These are phyloP conservation scores for Aspergillus fructus DNA, from an alignment of 2,329 filamentous ascomycete genomes.

Conservation along the genomic window DNA sequence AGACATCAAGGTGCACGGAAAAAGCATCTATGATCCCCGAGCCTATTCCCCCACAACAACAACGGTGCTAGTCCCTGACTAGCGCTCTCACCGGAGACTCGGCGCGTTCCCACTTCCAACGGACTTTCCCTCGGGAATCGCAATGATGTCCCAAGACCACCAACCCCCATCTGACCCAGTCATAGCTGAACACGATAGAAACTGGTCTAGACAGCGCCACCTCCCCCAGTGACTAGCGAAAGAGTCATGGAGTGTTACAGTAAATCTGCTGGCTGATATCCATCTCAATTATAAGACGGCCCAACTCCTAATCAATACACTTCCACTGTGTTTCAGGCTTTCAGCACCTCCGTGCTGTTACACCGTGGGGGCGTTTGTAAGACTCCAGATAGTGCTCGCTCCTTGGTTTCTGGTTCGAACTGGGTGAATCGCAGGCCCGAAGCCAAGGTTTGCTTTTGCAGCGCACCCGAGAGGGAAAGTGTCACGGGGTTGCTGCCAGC, in stretches of 20 bases:
- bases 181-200: slow-evolving; percentile 6
- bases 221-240: background rate
- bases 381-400: background rate
- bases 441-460: background rate
- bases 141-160: background rate
- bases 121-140: background rate
- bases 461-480: background rate
- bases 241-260: background rate
- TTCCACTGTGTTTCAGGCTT: background rate
- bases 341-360: background rate
- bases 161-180: slow-evolving; percentile 4
- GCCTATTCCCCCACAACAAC: background rate
- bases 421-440: background rate
- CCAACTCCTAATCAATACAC: background rate
- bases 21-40: too few relatives aligned
- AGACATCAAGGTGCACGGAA: too few relatives aligned
- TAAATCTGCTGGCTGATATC: background rate
- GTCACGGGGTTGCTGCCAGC: slow-evolving; percentile 12
- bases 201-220: slow-evolving; percentile 6
- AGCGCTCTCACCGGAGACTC: background rate
- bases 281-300: background rate
- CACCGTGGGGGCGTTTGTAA: background rate
- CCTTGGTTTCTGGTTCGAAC: background rate
- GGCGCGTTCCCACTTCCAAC: background rate
- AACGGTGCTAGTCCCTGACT: slow-evolving; percentile 1